phyloP scores from a whole-genome alignment of 306 rosid species.

The Prosopis cineraria region DNA sequence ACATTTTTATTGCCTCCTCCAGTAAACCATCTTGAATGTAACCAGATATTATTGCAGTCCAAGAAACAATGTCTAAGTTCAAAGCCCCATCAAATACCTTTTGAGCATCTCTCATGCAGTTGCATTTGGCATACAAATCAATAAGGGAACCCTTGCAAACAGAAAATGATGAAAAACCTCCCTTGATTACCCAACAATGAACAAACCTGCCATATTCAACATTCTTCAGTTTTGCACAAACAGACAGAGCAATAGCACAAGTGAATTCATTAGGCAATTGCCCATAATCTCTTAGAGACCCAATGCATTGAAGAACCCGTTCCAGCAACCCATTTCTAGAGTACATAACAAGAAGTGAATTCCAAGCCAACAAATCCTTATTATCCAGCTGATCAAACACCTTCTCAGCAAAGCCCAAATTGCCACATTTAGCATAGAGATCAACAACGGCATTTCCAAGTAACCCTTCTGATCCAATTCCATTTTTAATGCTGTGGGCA shows the following conservation, averaged over 20 bases:
- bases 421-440: constrained; percentile 60
- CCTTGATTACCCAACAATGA: constrained; percentile 54
- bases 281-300: constrained; percentile 35
- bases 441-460: constrained; percentile 58
- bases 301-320: constrained; percentile 44
- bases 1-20: constrained; percentile 57
- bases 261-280: constrained; percentile 60
- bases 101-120: constrained; percentile 50
- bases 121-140: constrained; percentile 70
- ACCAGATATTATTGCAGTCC: constrained; percentile 70
- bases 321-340: constrained; percentile 42
- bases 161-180: constrained; percentile 46
- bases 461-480: constrained; percentile 46
- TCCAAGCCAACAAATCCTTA: constrained; percentile 62
- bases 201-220: constrained; percentile 53
- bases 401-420: constrained; percentile 45
- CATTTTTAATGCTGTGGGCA: constrained; percentile 45
- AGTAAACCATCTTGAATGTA: constrained; percentile 59
- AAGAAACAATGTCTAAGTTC: constrained; percentile 54
- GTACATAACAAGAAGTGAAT: constrained; percentile 64
- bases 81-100: constrained; percentile 43
- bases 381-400: constrained; percentile 54
- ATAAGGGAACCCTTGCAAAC: constrained; percentile 64
- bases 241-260: constrained; percentile 58
- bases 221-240: constrained; percentile 55